Evolutionary conservation across 306 rosid genomes (phyloP), one percentile per base, ranked within the genome.

Genomic region (Prunus fruticosa): DNA sequence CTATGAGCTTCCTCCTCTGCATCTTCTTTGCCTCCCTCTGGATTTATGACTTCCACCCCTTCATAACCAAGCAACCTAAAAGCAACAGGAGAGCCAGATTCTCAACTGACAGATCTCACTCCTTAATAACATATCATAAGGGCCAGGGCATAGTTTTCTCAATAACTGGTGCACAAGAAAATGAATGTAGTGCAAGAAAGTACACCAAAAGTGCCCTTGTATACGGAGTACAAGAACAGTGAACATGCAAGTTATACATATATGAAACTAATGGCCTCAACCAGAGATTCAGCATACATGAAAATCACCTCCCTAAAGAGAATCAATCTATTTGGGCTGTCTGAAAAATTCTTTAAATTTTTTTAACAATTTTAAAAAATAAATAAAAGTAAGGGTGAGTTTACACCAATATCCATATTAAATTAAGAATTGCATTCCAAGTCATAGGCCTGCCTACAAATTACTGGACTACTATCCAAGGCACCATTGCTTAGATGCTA

Each of bases 1-100:
- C 81, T 89, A 23, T 86, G 85, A 78, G 91, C 89, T 87, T 93
- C 98, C 82, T 88, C 96, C 69, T 86, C 97, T 46, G 89, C 97
- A 69, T 93, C 98, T 58, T 91, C 98, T 84, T 91, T 86, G 51
- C 98, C 97, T 71, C 98, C 97, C 22, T 93, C 97, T 19, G 97
- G 98, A 87, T 93, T 91, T 72, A 93, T 90, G 50, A 93, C 96
- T 86, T 93, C 97, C 13, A 93, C 89, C 76, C 97, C 97, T 86
- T 93, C 98, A 74, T 87, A 81, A 77, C 97, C 97, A 66, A 88
- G 89, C 79, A 91, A 66, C 81, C 98, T 91, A 75, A 32, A 70
- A 76, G 61, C 61, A 83, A 78, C 45, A 61, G 28, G 30, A 67
- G 47, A 84, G 79, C 54, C 83, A 67, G 52, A 54, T 68, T 70